Conservation (phyloP, 768 basidiomycete genomes). For the Hortiboletus flavorubellus region DNA sequence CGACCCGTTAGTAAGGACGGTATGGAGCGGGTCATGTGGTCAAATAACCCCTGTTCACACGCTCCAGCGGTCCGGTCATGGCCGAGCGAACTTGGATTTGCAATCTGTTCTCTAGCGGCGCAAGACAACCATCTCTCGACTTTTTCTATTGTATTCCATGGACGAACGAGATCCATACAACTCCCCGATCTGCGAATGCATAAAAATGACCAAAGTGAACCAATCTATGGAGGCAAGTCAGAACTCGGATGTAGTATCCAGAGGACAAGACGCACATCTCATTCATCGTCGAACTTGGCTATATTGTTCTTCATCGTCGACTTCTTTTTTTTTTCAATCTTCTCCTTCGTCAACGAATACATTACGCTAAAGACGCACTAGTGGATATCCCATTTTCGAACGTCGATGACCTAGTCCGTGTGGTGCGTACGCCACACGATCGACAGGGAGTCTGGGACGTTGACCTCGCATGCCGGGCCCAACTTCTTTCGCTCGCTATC, state of each 20-base stretch:
- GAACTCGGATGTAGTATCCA: neutral
- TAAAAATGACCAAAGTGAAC: conserved; percentile 77
- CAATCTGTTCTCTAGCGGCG: conserved; percentile 30
- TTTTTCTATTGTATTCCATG: conserved; percentile 76
- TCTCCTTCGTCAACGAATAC: neutral
- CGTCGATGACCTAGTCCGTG: conserved; percentile 52
- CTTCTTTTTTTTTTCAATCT: too few species aligned
- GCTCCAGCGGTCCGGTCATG: too few species aligned
- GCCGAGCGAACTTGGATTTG: neutral
- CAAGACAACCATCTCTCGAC: conserved; percentile 55
- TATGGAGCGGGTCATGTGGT: neutral
- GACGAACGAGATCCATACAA: conserved; percentile 72
- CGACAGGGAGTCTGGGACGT: conserved; percentile 50
- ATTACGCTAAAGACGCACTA: conserved; percentile 70
- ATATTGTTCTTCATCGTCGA: conserved; percentile 55
- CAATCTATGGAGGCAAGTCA: conserved; percentile 45
- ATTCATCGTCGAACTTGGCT: conserved; percentile 57
- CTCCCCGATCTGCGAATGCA: conserved; percentile 55
- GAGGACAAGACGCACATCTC: conserved; percentile 46
- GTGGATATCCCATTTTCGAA: conserved; percentile 48
- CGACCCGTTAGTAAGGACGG: too few species aligned
- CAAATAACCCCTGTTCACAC: neutral
- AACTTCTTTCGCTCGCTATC: conserved; percentile 42
- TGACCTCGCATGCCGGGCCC: conserved; percentile 50
- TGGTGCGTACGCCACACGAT: conserved; percentile 77